Percentiles rank a stretch among this genome's conserved stretches.
Evolutionary conservation across 1,284 basidiomycete species (phyloP).

Genomic region (Pyrrhoderma noxium): DNA sequence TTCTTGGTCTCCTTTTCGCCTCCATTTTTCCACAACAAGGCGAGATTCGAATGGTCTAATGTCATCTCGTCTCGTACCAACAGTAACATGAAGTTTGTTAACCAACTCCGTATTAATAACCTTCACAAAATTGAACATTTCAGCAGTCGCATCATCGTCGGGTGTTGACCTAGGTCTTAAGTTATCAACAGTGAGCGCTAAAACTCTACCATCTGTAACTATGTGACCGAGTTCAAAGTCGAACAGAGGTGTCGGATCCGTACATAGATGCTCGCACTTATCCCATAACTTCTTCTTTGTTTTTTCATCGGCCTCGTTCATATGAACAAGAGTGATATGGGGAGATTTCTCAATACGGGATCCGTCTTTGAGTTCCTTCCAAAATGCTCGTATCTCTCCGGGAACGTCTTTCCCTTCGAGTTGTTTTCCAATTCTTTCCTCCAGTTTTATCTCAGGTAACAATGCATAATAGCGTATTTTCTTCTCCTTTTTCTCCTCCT

Average conservation of each 20-base stretch:
- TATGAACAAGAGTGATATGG: conserved; percentile 86
- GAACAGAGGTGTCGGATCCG: conserved; percentile 42
- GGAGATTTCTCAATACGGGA: conserved; percentile 56
- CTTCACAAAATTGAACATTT: conserved; percentile 42
- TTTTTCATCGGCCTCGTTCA: conserved; percentile 40
- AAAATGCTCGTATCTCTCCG: conserved; percentile 36
- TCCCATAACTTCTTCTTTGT: conserved; percentile 57
- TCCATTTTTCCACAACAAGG: conserved; percentile 53
- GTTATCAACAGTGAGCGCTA: conserved; percentile 67
- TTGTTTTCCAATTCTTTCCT: conserved; percentile 35
- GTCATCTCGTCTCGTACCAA: conserved; percentile 59
- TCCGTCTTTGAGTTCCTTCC: conserved; percentile 38
- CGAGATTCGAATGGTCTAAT: conserved; percentile 70
- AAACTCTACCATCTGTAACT: conserved; percentile 73
- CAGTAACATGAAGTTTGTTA: conserved; percentile 74
- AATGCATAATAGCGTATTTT: conserved; percentile 66
- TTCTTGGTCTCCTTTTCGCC: conserved; percentile 28
- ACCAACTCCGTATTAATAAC: conserved; percentile 42
- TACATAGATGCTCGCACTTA: conserved; percentile 46
- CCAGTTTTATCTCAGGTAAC: conserved; percentile 64
- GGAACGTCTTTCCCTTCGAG: conserved; percentile 28
- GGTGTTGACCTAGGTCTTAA: conserved; percentile 34
- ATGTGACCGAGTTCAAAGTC: conserved; percentile 56
- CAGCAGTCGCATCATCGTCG: conserved; percentile 29
- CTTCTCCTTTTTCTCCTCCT: conserved; percentile 31